Base-by-base conservation (phyloP, 2,329 filamentous ascomycete species). In the Cadophora luteo-olivacea region DNA sequence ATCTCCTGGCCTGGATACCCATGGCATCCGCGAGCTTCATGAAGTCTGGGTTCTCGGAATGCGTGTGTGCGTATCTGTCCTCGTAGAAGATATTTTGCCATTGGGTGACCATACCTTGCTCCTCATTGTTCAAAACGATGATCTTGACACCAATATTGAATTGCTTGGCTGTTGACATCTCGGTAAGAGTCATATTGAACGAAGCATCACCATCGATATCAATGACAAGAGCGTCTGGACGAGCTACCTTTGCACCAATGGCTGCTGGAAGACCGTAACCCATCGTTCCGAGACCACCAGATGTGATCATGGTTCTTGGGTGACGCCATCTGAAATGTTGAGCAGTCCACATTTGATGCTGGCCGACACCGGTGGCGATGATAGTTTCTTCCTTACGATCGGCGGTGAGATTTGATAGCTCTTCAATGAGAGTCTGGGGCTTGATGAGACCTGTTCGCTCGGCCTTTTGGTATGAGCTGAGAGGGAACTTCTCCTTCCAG, bases 191-290 rank as follows among this genome's bases (percentile, higher is more conserved):
- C 96, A 99, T 98, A 86, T 93, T 93, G 85, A 99, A 98, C 3
- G 94, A 97, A n/a, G 95, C 96, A 79, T 98, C 96, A 71, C 96
- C 96, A 79, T 99, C 96, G 77, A 98, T 97, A 80, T 98, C 95
- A 69, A 98, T 89, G 69, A 98, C 95, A 62, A 79, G 72, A 41
- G 73, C 73, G 25, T 79, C 79, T 3, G 91, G 90, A 57, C 86
- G 85, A 22, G 90, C 92, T 61, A 97, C 95, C 85, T 97, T 97
- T 77, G 94, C 94, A 71, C 96, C 96, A 73, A 98, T 98, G 71
- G 96, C 94, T 29, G 94, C 92, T 29, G 96, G 96, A 54, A 99
- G 88, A 78, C 96, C 96, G 82, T 88, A 98, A 68, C 96, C 96
- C 96, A 98, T 98, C 22, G 93, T 97, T 70, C 94, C 94, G 22